These are phyloP conservation scores for Colletotrichum karsti DNA, from an alignment of 2,329 filamentous ascomycete genomes.

Conservation along the genomic window DNA sequence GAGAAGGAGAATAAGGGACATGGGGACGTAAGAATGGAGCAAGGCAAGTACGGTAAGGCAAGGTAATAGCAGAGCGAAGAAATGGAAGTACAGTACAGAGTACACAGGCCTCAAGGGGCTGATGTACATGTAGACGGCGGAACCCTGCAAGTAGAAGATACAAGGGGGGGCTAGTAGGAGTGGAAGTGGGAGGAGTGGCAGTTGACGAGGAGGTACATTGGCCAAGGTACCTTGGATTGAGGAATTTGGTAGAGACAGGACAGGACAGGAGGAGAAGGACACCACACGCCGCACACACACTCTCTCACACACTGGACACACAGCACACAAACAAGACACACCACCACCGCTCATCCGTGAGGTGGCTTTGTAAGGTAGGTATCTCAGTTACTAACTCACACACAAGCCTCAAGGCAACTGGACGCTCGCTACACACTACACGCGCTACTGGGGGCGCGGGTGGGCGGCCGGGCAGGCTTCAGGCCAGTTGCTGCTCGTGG, in stretches of 20 bases:
- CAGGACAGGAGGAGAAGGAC: background rate
- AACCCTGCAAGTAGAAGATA: slow-evolving; percentile 27
- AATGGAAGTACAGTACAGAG: slow-evolving; percentile 14
- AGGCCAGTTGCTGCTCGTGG: background rate
- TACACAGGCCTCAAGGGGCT: slow-evolving; percentile 26
- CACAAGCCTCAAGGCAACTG: background rate
- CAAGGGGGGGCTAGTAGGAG: slow-evolving; percentile 18
- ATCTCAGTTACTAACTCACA: background rate
- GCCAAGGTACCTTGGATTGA: no score
- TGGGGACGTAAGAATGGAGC: slow-evolving; percentile 19
- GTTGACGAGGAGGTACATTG: background rate
- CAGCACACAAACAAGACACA: no score
- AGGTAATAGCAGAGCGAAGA: slow-evolving; percentile 4
- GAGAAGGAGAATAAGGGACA: slow-evolving; percentile 27
- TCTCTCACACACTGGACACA: no score
- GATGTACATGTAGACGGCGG: slow-evolving; percentile 13
- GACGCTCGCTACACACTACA: no score
- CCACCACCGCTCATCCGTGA: background rate
- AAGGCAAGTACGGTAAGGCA: background rate
- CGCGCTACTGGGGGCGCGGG: background rate
- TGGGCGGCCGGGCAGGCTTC: slow-evolving; percentile 4
- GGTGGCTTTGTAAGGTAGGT: no score
- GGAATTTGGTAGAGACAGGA: background rate
- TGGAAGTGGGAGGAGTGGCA: background rate
- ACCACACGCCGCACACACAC: background rate